Conservation (phyloP, 2,329 filamentous ascomycete genomes). For the Chrysoporthe deuterocubensis region DNA sequence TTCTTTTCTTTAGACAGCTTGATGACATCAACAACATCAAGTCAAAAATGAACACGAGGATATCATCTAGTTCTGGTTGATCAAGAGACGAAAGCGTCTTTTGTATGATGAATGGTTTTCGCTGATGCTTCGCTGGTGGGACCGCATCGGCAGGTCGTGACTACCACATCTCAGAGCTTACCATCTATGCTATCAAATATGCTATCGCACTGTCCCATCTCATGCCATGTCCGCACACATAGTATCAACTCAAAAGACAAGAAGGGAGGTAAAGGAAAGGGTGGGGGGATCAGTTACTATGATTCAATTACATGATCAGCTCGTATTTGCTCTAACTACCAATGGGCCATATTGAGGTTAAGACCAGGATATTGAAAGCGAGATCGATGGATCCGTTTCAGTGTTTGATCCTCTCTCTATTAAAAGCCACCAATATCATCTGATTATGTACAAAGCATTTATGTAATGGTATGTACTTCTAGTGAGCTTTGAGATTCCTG, state of each 20-base stretch:
- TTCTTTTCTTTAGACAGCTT: background rate
- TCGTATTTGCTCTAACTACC: background rate
- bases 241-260: background rate
- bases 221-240: background rate
- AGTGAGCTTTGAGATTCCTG: background rate
- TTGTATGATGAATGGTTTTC: background rate
- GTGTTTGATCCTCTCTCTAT: no score
- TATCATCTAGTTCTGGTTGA: background rate
- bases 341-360: background rate
- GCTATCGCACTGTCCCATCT: background rate
- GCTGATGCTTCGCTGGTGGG: background rate
- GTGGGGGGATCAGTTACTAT: background rate
- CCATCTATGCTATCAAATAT: constrained; percentile 6
- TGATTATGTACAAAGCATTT: background rate
- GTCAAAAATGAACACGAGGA: background rate
- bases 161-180: background rate
- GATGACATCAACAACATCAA: background rate
- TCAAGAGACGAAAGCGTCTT: background rate
- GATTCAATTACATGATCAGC: background rate
- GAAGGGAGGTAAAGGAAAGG: background rate
- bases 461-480: background rate
- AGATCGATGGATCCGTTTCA: no score
- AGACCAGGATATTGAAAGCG: no score
- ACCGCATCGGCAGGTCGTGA: background rate
- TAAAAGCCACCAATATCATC: no score